These are phyloP conservation scores for Pythium grandisporangium DNA, from an alignment of 352 stramenopile species.

Conservation along the genomic window DNA sequence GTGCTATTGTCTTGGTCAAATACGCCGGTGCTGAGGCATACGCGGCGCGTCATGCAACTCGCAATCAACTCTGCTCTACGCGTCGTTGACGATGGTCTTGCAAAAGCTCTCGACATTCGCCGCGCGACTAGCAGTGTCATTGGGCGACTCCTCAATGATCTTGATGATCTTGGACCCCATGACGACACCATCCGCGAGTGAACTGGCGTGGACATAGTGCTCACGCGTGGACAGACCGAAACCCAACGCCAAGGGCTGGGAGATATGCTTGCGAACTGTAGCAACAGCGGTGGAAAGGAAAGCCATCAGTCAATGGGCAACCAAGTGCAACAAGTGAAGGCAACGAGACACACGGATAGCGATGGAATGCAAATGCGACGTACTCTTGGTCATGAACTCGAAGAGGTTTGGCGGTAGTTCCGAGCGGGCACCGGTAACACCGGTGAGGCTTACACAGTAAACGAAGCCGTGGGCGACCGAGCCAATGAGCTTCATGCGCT, in stretches of 20 bases:
- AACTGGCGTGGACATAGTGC: slow-evolving; percentile 87
- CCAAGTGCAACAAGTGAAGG: background rate
- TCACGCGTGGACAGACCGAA: slow-evolving; percentile 96
- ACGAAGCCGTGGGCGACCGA: slow-evolving; percentile 75
- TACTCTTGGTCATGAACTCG: slow-evolving; percentile 89
- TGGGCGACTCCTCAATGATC: slow-evolving; percentile 59
- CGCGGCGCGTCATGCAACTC: too few species aligned
- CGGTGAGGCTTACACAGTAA: slow-evolving; percentile 84
- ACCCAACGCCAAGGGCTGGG: slow-evolving; percentile 91
- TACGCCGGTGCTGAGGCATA: too few species aligned
- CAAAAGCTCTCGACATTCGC: slow-evolving; percentile 66
- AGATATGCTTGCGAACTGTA: slow-evolving; percentile 72
- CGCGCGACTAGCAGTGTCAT: slow-evolving; percentile 49
- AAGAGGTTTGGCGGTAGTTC: slow-evolving; percentile 90
- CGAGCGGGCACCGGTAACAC: slow-evolving; percentile 90
- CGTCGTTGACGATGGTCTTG: slow-evolving; percentile 56
- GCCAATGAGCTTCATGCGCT: slow-evolving; percentile 83
- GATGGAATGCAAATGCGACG: slow-evolving; percentile 9
- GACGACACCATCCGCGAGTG: slow-evolving; percentile 87
- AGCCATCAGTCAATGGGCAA: background rate
- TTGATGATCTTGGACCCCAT: slow-evolving; percentile 87
- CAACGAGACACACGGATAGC: background rate
- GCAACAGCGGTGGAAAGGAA: slow-evolving; percentile 2
- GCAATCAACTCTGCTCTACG: slow-evolving; percentile 8
- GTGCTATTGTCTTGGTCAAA: too few species aligned